Percentiles rank a stretch among this genome's conserved stretches.
These are phyloP conservation scores for Hortiboletus rubellus DNA, from an alignment of 1,284 basidiomycete genomes.

Conservation along the genomic window DNA sequence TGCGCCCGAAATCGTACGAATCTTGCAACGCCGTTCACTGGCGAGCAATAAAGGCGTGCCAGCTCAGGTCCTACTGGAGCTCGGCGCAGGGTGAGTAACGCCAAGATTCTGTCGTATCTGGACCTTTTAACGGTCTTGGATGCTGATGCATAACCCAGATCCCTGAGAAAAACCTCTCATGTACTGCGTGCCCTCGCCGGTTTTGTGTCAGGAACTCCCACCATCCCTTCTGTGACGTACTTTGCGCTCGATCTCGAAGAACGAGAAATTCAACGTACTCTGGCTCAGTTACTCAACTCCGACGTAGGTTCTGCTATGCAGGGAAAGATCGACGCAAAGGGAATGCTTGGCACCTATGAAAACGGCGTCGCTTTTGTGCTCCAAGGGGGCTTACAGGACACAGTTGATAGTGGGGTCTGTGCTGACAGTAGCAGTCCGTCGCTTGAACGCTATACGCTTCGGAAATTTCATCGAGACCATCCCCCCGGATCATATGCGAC, in stretches of 20 bases:
- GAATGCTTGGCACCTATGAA: conserved; percentile 89
- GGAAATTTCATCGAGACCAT: conserved; percentile 19
- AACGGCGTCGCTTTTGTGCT: conserved; percentile 72
- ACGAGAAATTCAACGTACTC: conserved; percentile 81
- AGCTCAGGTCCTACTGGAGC: conserved; percentile 70
- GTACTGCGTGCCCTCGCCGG: conserved; percentile 76
- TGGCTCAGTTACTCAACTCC: conserved; percentile 66
- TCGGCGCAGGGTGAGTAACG: conserved; percentile 81
- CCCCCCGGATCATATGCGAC: conserved; percentile 40
- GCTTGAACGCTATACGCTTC: conserved; percentile 4
- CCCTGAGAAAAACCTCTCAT: conserved; percentile 89
- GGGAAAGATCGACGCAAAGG: conserved; percentile 75
- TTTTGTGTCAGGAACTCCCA: conserved; percentile 39
- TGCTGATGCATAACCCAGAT: conserved; percentile 46
- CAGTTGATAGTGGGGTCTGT: neutral
- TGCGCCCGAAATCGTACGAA: conserved; percentile 65
- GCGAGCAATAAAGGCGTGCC: conserved; percentile 44
- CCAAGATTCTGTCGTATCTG: neutral
- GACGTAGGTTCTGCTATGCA: conserved; percentile 62
- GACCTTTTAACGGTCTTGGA: neutral
- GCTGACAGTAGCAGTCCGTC: neutral
- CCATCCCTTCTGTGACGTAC: conserved; percentile 69
- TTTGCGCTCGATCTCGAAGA: conserved; percentile 94
- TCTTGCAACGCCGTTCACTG: conserved; percentile 59
- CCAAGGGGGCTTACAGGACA: conserved; percentile 52